phyloP scores from a whole-genome alignment of 106 monocot species.

The Dendrobium officinale region DNA sequence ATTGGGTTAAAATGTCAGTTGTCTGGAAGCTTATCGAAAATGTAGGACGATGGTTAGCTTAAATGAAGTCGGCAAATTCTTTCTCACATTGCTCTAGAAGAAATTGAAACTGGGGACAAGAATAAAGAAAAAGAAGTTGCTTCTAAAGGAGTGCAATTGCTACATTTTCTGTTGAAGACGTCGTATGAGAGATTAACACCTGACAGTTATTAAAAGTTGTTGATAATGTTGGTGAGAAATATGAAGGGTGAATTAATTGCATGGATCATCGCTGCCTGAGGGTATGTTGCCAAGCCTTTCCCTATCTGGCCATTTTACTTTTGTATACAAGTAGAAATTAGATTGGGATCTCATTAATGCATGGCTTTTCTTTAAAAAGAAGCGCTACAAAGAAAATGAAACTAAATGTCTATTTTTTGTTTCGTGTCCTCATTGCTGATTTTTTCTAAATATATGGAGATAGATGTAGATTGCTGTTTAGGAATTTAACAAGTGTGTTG shows the following conservation, averaged over 20 bases:
- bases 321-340: not conserved
- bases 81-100: too few species aligned
- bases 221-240: not conserved
- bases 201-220: not conserved
- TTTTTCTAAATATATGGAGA: not conserved
- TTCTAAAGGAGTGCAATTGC: not conserved
- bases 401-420: not conserved
- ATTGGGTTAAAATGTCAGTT: too few species aligned
- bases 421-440: not conserved
- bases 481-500: not conserved
- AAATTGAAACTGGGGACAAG: too few species aligned
- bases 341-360: not conserved
- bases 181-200: not conserved
- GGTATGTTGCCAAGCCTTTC: not conserved
- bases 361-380: not conserved
- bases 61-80: too few species aligned
- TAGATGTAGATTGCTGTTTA: not conserved
- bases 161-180: not conserved
- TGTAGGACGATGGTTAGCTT: too few species aligned
- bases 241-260: not conserved
- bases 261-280: not conserved
- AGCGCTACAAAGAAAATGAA: not conserved
- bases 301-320: not conserved
- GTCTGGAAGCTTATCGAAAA: too few species aligned
- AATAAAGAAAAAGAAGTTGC: not conserved